Base-by-base conservation (phyloP, 495 filamentous ascomycete species). In the Bacidia rubella region DNA sequence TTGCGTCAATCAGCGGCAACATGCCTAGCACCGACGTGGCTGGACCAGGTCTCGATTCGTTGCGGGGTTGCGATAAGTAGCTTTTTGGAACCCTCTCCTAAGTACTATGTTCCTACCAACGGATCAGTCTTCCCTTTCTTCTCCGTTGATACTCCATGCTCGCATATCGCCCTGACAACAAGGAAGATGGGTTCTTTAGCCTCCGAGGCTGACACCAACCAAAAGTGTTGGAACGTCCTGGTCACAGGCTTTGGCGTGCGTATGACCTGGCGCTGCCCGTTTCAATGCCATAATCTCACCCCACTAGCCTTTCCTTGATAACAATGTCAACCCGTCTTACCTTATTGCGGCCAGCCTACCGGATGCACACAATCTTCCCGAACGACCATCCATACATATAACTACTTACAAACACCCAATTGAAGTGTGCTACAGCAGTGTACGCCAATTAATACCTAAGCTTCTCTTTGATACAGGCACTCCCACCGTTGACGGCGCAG, bases 231-330 rank as follows among this genome's bases (percentile, higher is more conserved):
- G 58, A 82, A 71, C 20, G 80, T 88, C 39, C 63, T 86, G 41
- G 73, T 88, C 53, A 87, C 83, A 15, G 84, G 84, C 26, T 88
- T 86, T 57, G 79, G 74, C 39, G 84, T 87, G 71, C 63, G 80
- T 50, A 25, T n/a, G 5, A 20, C 26, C 29, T 35, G 29, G 15
- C 29, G 29, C 29, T 7, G 29, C 7, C 15, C 12, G 41, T 17
- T 17, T 22, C 41, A 20, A 17, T 22, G 41, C 20, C 9, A 7
- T 22, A n/a, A 9, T n/a, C 24, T 56, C 29, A 39, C 39, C 41
- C 23, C 17, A 55, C 32, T 62, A 86, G 83, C 79, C 84, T 26
- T 88, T 87, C 65, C 78, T 78, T 56, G 66, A 70, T 24, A 78
- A 80, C 60, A 70, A 74, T n/a, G 64, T 80, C 55, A 89, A 89